These are phyloP conservation scores for Fomitopsis betulina DNA, from an alignment of 1,284 basidiomycete species.

Conservation along the genomic window DNA sequence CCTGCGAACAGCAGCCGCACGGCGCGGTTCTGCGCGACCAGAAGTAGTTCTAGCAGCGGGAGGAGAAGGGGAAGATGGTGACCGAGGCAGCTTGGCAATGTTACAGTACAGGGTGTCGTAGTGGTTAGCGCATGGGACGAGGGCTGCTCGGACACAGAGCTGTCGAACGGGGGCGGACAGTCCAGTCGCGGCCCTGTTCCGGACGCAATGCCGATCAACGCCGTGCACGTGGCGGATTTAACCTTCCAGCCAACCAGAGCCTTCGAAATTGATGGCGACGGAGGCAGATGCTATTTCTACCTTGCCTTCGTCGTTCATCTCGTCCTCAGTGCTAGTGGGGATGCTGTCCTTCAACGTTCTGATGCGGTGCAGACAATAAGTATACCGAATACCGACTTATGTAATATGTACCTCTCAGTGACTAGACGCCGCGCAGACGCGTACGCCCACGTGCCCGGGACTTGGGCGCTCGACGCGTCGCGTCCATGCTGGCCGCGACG, in stretches of 20 bases:
- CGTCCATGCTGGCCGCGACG: constrained; percentile 5
- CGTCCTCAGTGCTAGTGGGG: background rate
- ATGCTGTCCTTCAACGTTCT: too few relatives aligned
- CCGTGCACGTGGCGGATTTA: background rate
- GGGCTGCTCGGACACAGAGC: background rate
- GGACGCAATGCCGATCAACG: background rate
- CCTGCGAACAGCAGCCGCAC: constrained; percentile 16
- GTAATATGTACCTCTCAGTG: too few relatives aligned
- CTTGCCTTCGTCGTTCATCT: background rate
- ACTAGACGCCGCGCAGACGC: background rate
- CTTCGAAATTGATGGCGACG: background rate
- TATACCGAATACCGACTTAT: too few relatives aligned
- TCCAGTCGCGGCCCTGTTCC: background rate
- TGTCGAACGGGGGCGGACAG: background rate
- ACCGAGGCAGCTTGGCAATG: constrained; percentile 62
- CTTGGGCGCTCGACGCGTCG: constrained; percentile 5
- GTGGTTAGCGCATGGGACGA: background rate
- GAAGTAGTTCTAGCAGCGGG: constrained; percentile 32
- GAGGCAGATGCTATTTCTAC: background rate
- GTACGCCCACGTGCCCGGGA: constrained; percentile 13
- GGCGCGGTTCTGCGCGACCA: constrained; percentile 23
- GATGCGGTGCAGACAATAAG: too few relatives aligned
- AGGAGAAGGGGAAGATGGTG: constrained; percentile 72
- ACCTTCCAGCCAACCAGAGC: background rate
- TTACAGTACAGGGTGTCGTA: background rate